Evolutionary conservation across 2,329 filamentous ascomycete genomes (phyloP).

Genomic region (Ceratocystis albifundus): DNA sequence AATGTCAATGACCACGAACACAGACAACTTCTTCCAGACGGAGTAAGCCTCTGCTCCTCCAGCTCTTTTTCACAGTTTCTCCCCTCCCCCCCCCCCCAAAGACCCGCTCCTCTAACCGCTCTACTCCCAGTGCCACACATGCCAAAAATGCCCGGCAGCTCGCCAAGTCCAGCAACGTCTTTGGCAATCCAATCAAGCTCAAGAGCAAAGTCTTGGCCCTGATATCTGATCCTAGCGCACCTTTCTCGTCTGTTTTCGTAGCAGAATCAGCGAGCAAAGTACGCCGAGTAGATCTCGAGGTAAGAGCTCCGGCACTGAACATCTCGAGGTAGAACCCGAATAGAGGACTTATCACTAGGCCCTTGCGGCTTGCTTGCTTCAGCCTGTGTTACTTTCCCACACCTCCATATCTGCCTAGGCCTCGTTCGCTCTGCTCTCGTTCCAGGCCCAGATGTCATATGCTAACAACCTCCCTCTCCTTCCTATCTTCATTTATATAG

Average conservation of each 20-base stretch:
- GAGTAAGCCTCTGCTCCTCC: constrained; percentile 49
- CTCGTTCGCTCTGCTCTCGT: background rate
- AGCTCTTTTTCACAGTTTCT: background rate
- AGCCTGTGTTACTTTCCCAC: background rate
- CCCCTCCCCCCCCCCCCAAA: too few relatives aligned
- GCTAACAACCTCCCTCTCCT: background rate
- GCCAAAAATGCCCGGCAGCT: constrained; percentile 48
- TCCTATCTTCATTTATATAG: background rate
- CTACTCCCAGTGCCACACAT: constrained; percentile 37
- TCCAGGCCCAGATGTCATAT: background rate
- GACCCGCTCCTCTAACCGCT: background rate
- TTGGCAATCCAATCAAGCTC: constrained; percentile 68
- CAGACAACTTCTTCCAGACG: constrained; percentile 83
- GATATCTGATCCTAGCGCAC: constrained; percentile 51
- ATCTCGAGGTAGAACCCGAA: too few relatives aligned
- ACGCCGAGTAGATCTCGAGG: constrained; percentile 62
- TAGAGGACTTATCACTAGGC: too few relatives aligned
- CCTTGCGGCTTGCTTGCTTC: too few relatives aligned
- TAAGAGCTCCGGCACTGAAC: constrained; percentile 32
- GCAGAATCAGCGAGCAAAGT: constrained; percentile 80
- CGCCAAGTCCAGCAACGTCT: constrained; percentile 60
- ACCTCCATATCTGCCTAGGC: background rate
- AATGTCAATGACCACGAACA: constrained; percentile 45
- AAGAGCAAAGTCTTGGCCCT: constrained; percentile 79
- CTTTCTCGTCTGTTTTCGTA: constrained; percentile 53